Base-by-base conservation (phyloP, 2,329 filamentous ascomycete genomes). In the Tolypocladium guangdongense region DNA sequence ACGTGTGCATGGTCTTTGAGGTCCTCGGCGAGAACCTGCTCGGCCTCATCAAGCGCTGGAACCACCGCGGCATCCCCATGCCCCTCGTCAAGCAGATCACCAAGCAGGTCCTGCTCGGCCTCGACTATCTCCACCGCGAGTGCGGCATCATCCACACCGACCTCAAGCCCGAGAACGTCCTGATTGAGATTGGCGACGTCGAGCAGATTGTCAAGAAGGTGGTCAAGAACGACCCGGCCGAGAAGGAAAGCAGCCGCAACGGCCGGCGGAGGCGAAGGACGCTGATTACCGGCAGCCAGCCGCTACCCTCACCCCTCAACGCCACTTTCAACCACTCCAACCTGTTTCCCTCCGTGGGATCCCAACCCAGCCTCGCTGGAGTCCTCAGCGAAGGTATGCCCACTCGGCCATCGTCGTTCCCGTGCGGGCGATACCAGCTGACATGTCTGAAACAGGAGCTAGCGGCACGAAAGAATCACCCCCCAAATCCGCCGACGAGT, bases 1-100 rank as follows among this genome's bases (percentile, higher is more conserved):
- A 99, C 66, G 90, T 97, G 55, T 99, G 93, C 76, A 97, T 99
- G 92, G 93, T 99, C 8, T 99, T 99, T 64, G 93, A 99, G 70
- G 93, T 99, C 4, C 73, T 99, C 54, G 93, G 93, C 52, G 91
- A 97, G 78, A 97, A 97, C 66, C 73, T 97, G 58, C 75, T 97
- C 52, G 92, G 93, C 30, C 73, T 99, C 66, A 96, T 99, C 78
- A 97, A 97, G 81, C 85, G 89, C 63, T 97, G 92, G 91, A 96
- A 97, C 69, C 93, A 97, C 70, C 83, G 93, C 56, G 93, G 93
- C 49, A 97, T 99, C 55, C 93, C 93, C 45, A 95, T 96, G 85
- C 82, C 89, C 18, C 79, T 99, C 16, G 93, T 97, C 68, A 96
- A 96, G 77, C 93, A 97, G 70, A 99, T 99, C 71, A 95, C 93